phyloP scores from a whole-genome alignment of 2,329 filamentous ascomycete genomes.

The Orbilia blumenaviensis region DNA sequence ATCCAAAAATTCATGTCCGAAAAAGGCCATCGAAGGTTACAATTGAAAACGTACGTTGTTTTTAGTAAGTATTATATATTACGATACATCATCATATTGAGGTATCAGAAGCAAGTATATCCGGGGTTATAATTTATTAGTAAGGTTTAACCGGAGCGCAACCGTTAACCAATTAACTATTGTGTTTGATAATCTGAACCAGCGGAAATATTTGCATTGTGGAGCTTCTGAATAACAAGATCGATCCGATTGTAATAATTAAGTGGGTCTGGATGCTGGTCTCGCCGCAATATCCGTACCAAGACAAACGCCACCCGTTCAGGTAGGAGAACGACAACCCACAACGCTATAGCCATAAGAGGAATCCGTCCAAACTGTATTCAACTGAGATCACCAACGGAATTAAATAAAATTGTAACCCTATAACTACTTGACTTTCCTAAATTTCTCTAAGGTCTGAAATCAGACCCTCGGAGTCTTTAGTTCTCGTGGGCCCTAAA shows the following conservation, averaged over 20 bases:
- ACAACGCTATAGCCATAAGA: slow-evolving; percentile 4
- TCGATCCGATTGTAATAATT: neutral
- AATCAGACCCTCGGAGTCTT: neutral
- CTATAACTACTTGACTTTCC: slow-evolving; percentile 3
- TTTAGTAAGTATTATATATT: too few species aligned
- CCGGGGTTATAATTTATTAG: too few species aligned
- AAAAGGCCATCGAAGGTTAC: too few species aligned
- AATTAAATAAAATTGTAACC: slow-evolving; percentile 33
- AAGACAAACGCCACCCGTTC: slow-evolving; percentile 39
- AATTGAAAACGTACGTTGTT: too few species aligned
- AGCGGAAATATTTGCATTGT: neutral
- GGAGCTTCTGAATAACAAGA: slow-evolving; percentile 23
- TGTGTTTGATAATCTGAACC: neutral
- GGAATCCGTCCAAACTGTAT: slow-evolving; percentile 10
- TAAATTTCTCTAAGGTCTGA: neutral
- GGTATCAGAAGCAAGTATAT: too few species aligned
- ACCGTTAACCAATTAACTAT: too few species aligned
- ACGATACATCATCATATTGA: too few species aligned
- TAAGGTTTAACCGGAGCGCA: too few species aligned
- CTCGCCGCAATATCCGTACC: slow-evolving; percentile 4
- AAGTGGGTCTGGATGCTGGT: slow-evolving; percentile 1
- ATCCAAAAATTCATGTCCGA: neutral
- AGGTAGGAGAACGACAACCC: slow-evolving; percentile 36
- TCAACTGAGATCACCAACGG: slow-evolving; percentile 19
- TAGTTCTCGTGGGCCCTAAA: slow-evolving; percentile 15